Conservation (phyloP, 2,329 filamentous ascomycete genomes). For the Diaporthe sp. region DNA sequence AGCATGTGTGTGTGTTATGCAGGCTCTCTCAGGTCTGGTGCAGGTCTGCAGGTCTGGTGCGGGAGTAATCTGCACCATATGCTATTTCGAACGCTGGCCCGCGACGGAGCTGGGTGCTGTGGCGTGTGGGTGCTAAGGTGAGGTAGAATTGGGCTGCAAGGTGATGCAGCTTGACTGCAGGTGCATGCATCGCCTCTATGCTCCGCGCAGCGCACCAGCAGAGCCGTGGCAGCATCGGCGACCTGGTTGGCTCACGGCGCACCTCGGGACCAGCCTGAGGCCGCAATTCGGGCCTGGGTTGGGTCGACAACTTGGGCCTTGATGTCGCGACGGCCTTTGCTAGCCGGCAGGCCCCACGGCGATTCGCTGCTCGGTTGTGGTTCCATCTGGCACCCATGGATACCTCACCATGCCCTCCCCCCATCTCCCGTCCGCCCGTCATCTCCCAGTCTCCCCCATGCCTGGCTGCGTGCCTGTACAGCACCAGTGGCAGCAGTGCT, state of each 20-base stretch:
- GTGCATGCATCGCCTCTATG: constrained; percentile 34
- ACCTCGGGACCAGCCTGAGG: constrained; percentile 40
- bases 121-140: constrained; percentile 31
- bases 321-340: constrained; percentile 33
- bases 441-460: not conserved
- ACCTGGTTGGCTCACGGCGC: constrained; percentile 41
- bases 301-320: constrained; percentile 39
- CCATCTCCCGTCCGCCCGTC: constrained; percentile 12
- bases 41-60: constrained; percentile 10
- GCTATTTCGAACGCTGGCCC: constrained; percentile 29
- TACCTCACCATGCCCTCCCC: constrained; percentile 31
- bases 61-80: constrained; percentile 36
- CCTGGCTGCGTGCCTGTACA: constrained; percentile 5
- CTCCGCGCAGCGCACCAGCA: constrained; percentile 27
- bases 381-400: constrained; percentile 32
- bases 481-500: not conserved
- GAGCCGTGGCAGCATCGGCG: constrained; percentile 33
- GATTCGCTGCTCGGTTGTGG: constrained; percentile 39
- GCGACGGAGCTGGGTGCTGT: constrained; percentile 24
- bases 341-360: constrained; percentile 36
- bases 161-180: constrained; percentile 40
- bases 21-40: constrained; percentile 25
- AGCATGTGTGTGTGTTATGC: constrained; percentile 39
- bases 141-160: constrained; percentile 41
- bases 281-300: constrained; percentile 42